These are phyloP conservation scores for Dactylorhiza incarnata DNA, from an alignment of 106 monocot genomes.

Conservation along the genomic window DNA sequence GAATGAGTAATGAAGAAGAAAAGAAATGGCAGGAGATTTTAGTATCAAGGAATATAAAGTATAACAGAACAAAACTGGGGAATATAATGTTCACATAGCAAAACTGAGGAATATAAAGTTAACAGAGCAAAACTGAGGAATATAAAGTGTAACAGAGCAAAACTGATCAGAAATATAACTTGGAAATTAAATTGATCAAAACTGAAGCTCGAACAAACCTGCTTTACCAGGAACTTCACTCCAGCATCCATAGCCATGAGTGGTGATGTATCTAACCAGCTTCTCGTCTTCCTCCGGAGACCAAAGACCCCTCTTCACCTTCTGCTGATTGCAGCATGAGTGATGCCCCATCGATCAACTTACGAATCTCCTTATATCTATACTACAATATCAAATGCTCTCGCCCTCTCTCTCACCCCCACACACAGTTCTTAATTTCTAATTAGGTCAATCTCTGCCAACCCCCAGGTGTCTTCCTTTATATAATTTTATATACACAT, in stretches of 20 bases:
- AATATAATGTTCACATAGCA: too few species aligned
- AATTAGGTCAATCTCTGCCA: too few species aligned
- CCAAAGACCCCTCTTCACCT: conserved; percentile 52
- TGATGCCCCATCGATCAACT: conserved; percentile 2
- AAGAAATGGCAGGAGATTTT: too few species aligned
- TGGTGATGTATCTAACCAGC: conserved; percentile 36
- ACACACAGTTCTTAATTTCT: too few species aligned
- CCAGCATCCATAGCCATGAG: conserved; percentile 53
- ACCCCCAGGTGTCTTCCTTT: too few species aligned
- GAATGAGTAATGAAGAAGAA: too few species aligned
- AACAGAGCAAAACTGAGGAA: neutral
- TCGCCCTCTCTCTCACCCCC: too few species aligned
- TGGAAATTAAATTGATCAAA: neutral
- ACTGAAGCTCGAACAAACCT: neutral
- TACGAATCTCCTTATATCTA: too few species aligned
- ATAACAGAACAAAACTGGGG: neutral
- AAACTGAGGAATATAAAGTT: neutral
- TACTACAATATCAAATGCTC: too few species aligned
- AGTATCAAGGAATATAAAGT: too few species aligned
- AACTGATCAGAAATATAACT: neutral
- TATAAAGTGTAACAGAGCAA: neutral
- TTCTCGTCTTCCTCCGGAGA: conserved; percentile 35
- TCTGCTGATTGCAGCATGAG: conserved; percentile 54
- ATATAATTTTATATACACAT: too few species aligned
- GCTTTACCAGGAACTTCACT: conserved; percentile 55